Conservation (phyloP, 169 alveolate species). For the Plasmodium inui region DNA sequence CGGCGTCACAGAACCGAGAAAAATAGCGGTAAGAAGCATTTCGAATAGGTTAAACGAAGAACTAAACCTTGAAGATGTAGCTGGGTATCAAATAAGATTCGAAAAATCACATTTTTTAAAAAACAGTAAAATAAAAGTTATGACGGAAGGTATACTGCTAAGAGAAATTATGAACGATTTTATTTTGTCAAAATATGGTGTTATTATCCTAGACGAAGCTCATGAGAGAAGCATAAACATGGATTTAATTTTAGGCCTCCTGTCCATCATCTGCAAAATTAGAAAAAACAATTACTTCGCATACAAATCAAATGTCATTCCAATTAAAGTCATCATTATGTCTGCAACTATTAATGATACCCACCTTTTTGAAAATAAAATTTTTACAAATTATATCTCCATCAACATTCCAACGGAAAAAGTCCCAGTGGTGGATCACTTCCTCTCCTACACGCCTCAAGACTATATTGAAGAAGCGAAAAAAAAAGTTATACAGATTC, state of each 20-base stretch:
- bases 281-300: slow-evolving; percentile 84
- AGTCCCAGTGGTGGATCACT: slow-evolving; percentile 80
- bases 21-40: slow-evolving; percentile 92
- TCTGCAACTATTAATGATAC: slow-evolving; percentile 96
- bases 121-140: slow-evolving; percentile 92
- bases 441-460: slow-evolving; percentile 74
- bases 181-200: slow-evolving; percentile 93
- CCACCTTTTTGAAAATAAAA: slow-evolving; percentile 77
- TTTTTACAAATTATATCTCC: slow-evolving; percentile 76
- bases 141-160: slow-evolving; percentile 99
- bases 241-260: slow-evolving; percentile 96
- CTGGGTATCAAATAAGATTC: slow-evolving; percentile 88
- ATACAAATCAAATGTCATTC: slow-evolving; percentile 75
- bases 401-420: slow-evolving; percentile 79
- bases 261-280: slow-evolving; percentile 94
- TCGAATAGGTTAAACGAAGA: slow-evolving; percentile 84
- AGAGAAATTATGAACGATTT: slow-evolving; percentile 94
- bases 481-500: slow-evolving; percentile 89
- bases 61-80: slow-evolving; percentile 76
- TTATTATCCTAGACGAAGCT: slow-evolving; percentile 98
- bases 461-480: slow-evolving; percentile 83
- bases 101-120: slow-evolving; percentile 87
- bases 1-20: slow-evolving; percentile 97
- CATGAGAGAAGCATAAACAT: slow-evolving; percentile 99
- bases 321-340: slow-evolving; percentile 97